Evolutionary conservation across 1,284 basidiomycete species (phyloP), one percentile per base, ranked within the genome.

Genomic region (Leccinum laetum): DNA sequence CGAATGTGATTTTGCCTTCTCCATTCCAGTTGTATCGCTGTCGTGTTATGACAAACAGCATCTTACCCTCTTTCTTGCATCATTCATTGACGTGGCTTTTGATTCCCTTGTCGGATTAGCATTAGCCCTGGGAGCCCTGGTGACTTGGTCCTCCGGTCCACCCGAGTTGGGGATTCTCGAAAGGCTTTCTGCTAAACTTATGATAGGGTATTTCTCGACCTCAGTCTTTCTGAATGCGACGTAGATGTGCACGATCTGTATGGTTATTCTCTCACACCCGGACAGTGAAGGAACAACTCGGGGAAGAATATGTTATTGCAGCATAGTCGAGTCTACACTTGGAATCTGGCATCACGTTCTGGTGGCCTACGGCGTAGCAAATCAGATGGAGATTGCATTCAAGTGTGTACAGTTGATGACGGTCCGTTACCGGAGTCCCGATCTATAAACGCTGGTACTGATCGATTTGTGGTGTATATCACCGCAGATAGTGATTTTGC

Each of bases 391-490:
- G 7, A 10, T 21, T 9, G 11, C 2, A 1, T 58, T 37, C 26
- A 37, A 37, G 35, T 11, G 56, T 37, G 5, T 37, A 58, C 32
- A n/a, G 6, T 21, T 24, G 26, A 58, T 14, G 32, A 24, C 14
- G 57, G 18, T 39, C 18, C 9, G 35, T 24, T n/a, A 7, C 8
- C n/a, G 26, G 53, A 14, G 8, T 26, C 14, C 53, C 11, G 18
- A 14, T 55, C 4, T 14, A 24, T 26, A 14, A 24, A 14, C 10
- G 14, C 13, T 14, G 8, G 35, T 5, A 37, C 52, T 53, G 24
- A 16, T 11, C 8, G 24, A 4, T 62, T 52, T 24, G n/a, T 24
- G 67, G 69, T 69, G 62, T 41, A 52, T 69, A 60, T 70, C 69
- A 5, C 67, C 69, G 3, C 69, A 67, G 44, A 64, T 64, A 18